Evolutionary conservation across 306 rosid species (phyloP).

Genomic region (Vigna unguiculata): DNA sequence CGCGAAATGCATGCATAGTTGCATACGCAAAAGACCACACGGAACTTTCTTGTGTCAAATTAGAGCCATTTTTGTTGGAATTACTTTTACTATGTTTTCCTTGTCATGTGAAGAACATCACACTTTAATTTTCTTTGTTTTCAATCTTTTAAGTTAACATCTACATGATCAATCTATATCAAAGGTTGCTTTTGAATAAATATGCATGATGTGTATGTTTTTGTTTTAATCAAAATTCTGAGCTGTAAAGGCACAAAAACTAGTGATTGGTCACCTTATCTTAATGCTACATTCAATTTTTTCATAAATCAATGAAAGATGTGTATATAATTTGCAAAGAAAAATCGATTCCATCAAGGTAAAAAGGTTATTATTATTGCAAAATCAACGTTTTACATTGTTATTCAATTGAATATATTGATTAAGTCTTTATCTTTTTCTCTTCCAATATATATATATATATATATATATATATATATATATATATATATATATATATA

Average conservation of each 20-base stretch:
- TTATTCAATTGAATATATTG: background rate
- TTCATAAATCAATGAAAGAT: background rate
- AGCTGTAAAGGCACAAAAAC: background rate
- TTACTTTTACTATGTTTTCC: background rate
- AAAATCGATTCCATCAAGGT: background rate
- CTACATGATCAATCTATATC: constrained; percentile 9
- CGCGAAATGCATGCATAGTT: background rate
- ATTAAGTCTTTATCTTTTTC: background rate
- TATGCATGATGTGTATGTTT: constrained; percentile 2
- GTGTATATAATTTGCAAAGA: background rate
- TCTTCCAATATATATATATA: background rate
- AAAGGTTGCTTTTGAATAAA: background rate
- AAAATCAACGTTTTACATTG: background rate
- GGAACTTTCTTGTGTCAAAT: constrained; percentile 9
- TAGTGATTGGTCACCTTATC: background rate
- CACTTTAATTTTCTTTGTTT: constrained; percentile 18
- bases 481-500: background rate
- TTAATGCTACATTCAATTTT: background rate
- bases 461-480: background rate
- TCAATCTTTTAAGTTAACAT: background rate
- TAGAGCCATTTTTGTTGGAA: background rate
- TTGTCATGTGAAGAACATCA: background rate
- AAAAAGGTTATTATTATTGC: background rate
- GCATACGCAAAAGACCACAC: background rate
- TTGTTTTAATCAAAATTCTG: background rate